A percentile compares a stretch with the other conserved stretches of the same genome.
Evolutionary conservation across 2,329 filamentous ascomycete genomes (phyloP).

Genomic region (Pseudogymnoascus sp.): DNA sequence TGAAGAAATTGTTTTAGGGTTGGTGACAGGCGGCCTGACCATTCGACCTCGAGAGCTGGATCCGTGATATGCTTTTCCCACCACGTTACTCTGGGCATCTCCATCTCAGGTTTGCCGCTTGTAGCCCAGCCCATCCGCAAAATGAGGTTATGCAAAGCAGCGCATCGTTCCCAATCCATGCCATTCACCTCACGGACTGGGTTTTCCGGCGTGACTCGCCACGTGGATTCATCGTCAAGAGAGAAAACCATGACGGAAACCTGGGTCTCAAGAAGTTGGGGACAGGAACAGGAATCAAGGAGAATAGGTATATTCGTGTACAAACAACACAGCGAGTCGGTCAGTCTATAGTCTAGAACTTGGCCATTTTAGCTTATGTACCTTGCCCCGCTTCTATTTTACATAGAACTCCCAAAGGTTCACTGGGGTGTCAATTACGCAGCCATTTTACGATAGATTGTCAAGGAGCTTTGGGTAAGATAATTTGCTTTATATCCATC

Average conservation of each 20-base stretch:
- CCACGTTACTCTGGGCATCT: constrained; percentile 14
- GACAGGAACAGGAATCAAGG: too few species aligned
- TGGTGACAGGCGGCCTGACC: constrained; percentile 15
- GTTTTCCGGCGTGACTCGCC: constrained; percentile 7
- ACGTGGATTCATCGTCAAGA: not conserved
- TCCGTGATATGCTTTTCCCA: constrained; percentile 14
- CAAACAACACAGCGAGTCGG: too few species aligned
- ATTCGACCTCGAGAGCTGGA: constrained; percentile 12
- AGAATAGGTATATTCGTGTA: too few species aligned
- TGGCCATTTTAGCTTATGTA: too few species aligned
- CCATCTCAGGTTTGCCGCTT: not conserved
- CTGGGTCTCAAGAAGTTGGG: too few species aligned
- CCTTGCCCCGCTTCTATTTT: too few species aligned
- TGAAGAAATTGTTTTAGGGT: constrained; percentile 16
- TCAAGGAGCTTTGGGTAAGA: not conserved
- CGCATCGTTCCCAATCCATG: constrained; percentile 18
- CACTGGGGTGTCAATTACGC: not conserved
- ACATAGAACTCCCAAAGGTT: too few species aligned
- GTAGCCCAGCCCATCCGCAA: constrained; percentile 13
- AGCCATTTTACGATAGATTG: not conserved
- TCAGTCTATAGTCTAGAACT: too few species aligned
- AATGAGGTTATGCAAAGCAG: constrained; percentile 17
- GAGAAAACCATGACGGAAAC: not conserved
- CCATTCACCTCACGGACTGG: constrained; percentile 11
- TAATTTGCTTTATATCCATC: constrained; percentile 1